Evolutionary conservation across 129 eudicot genomes (phyloP).

Genomic region (Artemisia annua): DNA sequence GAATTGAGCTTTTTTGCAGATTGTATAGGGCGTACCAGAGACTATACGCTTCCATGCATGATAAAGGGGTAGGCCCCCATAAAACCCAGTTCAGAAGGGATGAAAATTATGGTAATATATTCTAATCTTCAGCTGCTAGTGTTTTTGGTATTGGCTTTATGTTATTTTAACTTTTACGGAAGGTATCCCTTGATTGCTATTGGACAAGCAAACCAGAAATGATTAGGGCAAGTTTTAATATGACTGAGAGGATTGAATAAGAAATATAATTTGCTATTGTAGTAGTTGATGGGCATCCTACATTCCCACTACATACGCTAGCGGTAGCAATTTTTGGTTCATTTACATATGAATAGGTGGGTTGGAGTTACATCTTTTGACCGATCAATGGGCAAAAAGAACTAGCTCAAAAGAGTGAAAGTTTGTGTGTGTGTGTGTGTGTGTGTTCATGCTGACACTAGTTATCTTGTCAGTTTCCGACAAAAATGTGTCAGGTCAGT

Average conservation of each 20-base stretch:
- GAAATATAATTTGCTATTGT: neutral
- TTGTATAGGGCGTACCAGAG: conserved; percentile 86
- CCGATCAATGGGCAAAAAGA: too few relatives aligned
- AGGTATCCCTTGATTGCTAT: neutral
- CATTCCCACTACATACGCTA: neutral
- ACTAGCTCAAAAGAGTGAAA: too few relatives aligned
- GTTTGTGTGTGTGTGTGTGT: too few relatives aligned
- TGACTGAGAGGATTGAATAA: neutral
- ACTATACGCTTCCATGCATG: conserved; percentile 89
- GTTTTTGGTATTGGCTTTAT: conserved; percentile 6
- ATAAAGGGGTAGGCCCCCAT: conserved; percentile 76
- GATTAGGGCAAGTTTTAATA: neutral
- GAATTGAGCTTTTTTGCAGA: conserved; percentile 39
- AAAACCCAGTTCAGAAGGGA: conserved; percentile 97
- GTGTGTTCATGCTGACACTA: neutral
- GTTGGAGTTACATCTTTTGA: too few relatives aligned
- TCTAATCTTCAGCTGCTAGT: neutral
- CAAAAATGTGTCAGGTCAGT: too few relatives aligned
- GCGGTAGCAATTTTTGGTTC: neutral
- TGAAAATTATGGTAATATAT: conserved; percentile 69
- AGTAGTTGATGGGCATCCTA: neutral
- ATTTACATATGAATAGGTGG: neutral
- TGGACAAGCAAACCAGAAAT: neutral
- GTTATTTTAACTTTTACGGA: neutral
- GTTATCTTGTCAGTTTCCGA: too few relatives aligned